Base-by-base conservation (phyloP, 164 flowering plant genomes). In the Protea cynaroides region DNA sequence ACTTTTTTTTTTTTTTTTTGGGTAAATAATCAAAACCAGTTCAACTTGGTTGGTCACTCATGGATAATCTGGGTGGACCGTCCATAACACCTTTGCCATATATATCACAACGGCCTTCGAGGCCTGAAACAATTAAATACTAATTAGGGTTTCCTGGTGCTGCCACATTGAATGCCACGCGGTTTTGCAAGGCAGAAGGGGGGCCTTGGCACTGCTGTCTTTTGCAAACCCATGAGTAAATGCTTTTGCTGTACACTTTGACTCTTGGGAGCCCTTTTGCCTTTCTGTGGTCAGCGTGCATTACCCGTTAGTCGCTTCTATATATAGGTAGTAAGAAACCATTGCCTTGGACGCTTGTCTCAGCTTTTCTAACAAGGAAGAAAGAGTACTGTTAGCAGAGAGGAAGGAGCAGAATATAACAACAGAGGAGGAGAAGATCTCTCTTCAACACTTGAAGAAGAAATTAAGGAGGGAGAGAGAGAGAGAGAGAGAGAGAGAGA, bases 131-230 rank as follows among this genome's bases (percentile, higher is more conserved):
- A 56, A 37, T 53, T 14, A 38, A 55, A 53, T 15, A 21, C 25
- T 8, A 15, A 14, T 56, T 62, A 56, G 46, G 71, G 49, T 55
- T 53, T 46, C 62, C 55, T 58, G 36, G 58, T 17, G 72, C 22
- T 57, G 49, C 17, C 49, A 63, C 81, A 81, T 81, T 81, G 76
- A 81, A 74, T 79, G 81, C 77, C 49, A 82, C 85, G 85, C 83
- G 85, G 83, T 79, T 73, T 79, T 74, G 72, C 43, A 61, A 74
- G 77, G 71, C 76, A 79, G 73, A 58, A 67, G 69, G 19, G n/a
- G n/a, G 21, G 38, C 68, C 61, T 40, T 66, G 38, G 58, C 53
- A 36, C 53, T 56, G 75, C 73, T 79, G 82, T 76, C 82, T 76
- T 76, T 76, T 69, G 71, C 65, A 69, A 55, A 53, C 56, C 64